Conservation (phyloP, 2,329 filamentous ascomycete genomes). For the Elsinoe australis region DNA sequence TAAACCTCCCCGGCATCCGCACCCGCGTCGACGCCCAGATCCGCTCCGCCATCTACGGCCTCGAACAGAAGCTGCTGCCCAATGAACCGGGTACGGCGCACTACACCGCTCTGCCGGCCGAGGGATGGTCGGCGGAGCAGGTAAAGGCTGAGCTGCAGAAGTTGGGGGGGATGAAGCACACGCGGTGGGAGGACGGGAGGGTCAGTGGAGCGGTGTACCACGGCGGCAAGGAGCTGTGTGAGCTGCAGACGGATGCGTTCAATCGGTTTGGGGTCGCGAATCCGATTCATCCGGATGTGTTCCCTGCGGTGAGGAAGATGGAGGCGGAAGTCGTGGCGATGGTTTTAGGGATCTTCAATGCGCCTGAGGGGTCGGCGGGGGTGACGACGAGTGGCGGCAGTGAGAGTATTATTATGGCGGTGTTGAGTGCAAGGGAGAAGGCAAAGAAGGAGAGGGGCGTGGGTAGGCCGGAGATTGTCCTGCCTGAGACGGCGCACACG, state of each 20-base stretch:
- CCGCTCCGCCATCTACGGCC: conserved; percentile 65
- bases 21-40: conserved; percentile 80
- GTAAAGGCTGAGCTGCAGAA: conserved; percentile 71
- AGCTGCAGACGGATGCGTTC: conserved; percentile 87
- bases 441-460: conserved; percentile 77
- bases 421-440: conserved; percentile 81
- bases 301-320: conserved; percentile 97
- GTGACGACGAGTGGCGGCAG: conserved; percentile 89
- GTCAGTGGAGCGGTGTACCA: conserved; percentile 96
- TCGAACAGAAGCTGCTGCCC: conserved; percentile 77
- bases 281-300: conserved; percentile 95
- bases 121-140: conserved; percentile 73
- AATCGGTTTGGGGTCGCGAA: conserved; percentile 91
- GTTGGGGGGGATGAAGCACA: conserved; percentile 82
- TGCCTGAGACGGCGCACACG: conserved; percentile 89
- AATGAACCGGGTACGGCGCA: conserved; percentile 61
- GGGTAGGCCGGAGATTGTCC: conserved; percentile 93
- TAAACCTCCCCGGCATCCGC: conserved; percentile 78
- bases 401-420: conserved; percentile 95
- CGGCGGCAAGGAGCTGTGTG: conserved; percentile 71
- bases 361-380: conserved; percentile 74
- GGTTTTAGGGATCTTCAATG: conserved; percentile 73
- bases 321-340: conserved; percentile 96
- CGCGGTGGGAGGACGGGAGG: conserved; percentile 89
- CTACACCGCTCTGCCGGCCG: conserved; percentile 69